A percentile compares a stretch with the other conserved stretches of the same genome.
Conservation (phyloP, 2,329 filamentous ascomycete species). For the Fusarium lyarnte region DNA sequence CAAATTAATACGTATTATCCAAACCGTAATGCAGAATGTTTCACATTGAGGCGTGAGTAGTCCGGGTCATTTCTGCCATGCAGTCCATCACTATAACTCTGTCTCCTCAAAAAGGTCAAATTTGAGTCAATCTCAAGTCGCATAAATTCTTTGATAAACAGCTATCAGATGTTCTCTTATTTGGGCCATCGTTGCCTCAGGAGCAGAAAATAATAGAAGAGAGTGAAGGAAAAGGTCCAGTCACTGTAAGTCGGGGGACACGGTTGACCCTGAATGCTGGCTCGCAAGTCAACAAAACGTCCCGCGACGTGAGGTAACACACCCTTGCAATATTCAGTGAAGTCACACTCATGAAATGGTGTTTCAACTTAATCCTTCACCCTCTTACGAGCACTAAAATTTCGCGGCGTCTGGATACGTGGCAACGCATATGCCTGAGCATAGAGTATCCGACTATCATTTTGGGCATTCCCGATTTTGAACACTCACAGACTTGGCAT, state of each 20-base stretch:
- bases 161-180: too few species aligned
- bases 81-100: too few species aligned
- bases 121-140: too few species aligned
- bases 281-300: accelerated
- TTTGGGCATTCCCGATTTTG: background rate
- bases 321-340: accelerated
- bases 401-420: background rate
- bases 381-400: accelerated
- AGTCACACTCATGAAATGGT: accelerated
- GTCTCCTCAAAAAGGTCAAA: too few species aligned
- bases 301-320: accelerated
- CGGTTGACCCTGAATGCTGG: background rate
- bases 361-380: accelerated
- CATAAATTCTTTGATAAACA: too few species aligned
- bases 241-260: accelerated
- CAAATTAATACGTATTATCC: too few species aligned
- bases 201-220: background rate
- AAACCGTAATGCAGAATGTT: too few species aligned
- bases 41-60: too few species aligned
- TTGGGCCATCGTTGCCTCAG: too few species aligned
- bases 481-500: background rate
- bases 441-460: accelerated
- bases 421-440: background rate
- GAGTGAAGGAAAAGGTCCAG: accelerated
- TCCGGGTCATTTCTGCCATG: too few species aligned